Evolutionary conservation across 2,329 filamentous ascomycete genomes (phyloP).

Genomic region (Xylaria sp.): DNA sequence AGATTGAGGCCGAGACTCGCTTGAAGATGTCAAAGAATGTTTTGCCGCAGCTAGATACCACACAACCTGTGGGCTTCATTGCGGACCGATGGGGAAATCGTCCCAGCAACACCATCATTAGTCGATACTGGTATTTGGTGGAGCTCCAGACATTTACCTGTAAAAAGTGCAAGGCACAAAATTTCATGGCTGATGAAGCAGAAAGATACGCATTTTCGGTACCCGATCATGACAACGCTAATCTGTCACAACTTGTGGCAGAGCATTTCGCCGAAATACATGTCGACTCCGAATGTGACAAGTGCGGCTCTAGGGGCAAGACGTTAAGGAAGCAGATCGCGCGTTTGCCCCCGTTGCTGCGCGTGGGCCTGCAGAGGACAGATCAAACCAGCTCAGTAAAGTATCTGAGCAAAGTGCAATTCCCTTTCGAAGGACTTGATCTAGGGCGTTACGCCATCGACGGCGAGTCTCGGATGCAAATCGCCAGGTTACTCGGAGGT

Average conservation of each 20-base stretch:
- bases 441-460: conserved; percentile 55
- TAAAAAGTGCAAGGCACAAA: conserved; percentile 60
- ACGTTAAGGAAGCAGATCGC: conserved; percentile 19
- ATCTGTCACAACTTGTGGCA: conserved; percentile 2
- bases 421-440: conserved; percentile 77
- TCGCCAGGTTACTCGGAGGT: conserved; percentile 42
- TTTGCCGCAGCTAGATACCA: conserved; percentile 33
- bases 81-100: conserved; percentile 80
- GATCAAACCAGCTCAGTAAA: conserved; percentile 61
- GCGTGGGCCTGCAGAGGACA: conserved; percentile 68
- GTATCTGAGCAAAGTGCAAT: conserved; percentile 76
- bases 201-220: conserved; percentile 35
- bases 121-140: conserved; percentile 81
- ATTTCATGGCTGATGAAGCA: conserved; percentile 11
- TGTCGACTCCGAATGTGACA: conserved; percentile 30
- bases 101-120: conserved; percentile 77
- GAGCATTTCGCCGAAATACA: conserved; percentile 15
- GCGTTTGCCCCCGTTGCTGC: conserved; percentile 71
- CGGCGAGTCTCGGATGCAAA: conserved; percentile 30
- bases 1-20: conserved; percentile 85
- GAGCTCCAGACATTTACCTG: conserved; percentile 72
- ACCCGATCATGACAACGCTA: conserved; percentile 7
- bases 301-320: conserved; percentile 26
- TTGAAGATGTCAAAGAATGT: conserved; percentile 59
- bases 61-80: conserved; percentile 65